Conservation (phyloP, 805 yeast genomes). For the Kuraishia floccosa region DNA sequence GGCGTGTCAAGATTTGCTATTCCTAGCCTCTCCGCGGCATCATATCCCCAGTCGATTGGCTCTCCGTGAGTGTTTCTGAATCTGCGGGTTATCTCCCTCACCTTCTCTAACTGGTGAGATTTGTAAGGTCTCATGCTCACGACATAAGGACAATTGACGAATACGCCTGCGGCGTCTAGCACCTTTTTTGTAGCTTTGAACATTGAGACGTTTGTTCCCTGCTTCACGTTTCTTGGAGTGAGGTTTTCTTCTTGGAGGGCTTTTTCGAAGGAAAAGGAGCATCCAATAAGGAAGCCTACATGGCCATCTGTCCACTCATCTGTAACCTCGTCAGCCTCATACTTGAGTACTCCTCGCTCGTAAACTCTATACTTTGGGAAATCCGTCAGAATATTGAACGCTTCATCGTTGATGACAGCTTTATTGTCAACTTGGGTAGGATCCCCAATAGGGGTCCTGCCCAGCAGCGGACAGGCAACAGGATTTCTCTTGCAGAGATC, state of each 20-base stretch:
- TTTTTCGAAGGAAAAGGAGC: conserved; percentile 27
- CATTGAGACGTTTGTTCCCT: conserved; percentile 14
- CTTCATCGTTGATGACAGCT: conserved; percentile 5
- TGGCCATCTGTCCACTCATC: conserved; percentile 20
- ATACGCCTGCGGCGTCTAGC: conserved; percentile 19
- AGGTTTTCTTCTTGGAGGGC: conserved; percentile 19
- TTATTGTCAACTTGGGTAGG: conserved; percentile 11
- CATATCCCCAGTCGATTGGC: conserved; percentile 31
- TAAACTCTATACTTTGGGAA: conserved; percentile 24
- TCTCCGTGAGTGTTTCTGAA: conserved; percentile 25
- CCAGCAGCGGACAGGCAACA: conserved; percentile 26
- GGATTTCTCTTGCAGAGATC: conserved; percentile 24
- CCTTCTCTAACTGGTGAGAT: conserved; percentile 13
- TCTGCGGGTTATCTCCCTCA: conserved; percentile 17
- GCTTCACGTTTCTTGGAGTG: conserved; percentile 13
- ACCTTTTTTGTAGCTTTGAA: conserved; percentile 13
- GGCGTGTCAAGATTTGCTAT: conserved; percentile 19
- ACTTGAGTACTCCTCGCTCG: conserved; percentile 4
- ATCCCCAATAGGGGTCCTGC: conserved; percentile 14
- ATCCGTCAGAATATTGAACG: conserved; percentile 20
- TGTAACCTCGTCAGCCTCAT: conserved; percentile 12
- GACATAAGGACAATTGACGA: conserved; percentile 19
- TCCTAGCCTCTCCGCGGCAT: conserved; percentile 22
- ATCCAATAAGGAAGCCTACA: conserved; percentile 30
- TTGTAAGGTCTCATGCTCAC: conserved; percentile 31